Evolutionary conservation across 129 eudicot species (phyloP).

Genomic region (Flaveria trinervia): DNA sequence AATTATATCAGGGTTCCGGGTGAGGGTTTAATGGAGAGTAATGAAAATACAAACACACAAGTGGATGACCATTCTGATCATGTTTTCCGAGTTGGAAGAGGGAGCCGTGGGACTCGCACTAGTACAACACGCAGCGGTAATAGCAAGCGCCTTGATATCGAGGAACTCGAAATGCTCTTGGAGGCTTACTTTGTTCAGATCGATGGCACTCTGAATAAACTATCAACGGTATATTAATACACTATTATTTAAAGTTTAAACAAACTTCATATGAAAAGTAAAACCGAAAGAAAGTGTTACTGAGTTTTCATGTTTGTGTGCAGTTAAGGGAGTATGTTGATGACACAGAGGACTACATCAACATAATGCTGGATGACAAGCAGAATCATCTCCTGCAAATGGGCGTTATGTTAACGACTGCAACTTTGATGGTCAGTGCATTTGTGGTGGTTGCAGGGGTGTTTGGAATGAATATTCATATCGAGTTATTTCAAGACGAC

Average conservation of each 20-base stretch:
- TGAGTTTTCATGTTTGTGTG: background rate
- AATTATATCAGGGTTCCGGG: constrained; percentile 15
- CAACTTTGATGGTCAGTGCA: constrained; percentile 52
- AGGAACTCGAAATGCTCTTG: constrained; percentile 64
- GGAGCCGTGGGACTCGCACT: constrained; percentile 40
- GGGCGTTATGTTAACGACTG: constrained; percentile 65
- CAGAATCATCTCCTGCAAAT: constrained; percentile 75
- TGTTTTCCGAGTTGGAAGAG: constrained; percentile 32
- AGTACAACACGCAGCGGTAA: constrained; percentile 36
- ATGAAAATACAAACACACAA: constrained; percentile 12
- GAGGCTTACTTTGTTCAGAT: constrained; percentile 70
- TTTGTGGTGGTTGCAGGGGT: constrained; percentile 61
- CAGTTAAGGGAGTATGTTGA: constrained; percentile 71
- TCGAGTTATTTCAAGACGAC: constrained; percentile 25
- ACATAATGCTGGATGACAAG: constrained; percentile 74
- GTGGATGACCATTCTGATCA: constrained; percentile 26
- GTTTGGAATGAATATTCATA: constrained; percentile 59
- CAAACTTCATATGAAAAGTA: background rate
- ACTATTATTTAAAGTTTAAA: background rate
- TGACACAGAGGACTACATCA: constrained; percentile 66
- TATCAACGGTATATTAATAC: constrained; percentile 40
- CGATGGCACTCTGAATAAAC: constrained; percentile 56
- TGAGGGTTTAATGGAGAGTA: constrained; percentile 17
- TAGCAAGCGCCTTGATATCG: constrained; percentile 48
- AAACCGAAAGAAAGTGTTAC: too few relatives aligned